Conservation (phyloP, 2,329 filamentous ascomycete species). For the Fusarium dlaminii region DNA sequence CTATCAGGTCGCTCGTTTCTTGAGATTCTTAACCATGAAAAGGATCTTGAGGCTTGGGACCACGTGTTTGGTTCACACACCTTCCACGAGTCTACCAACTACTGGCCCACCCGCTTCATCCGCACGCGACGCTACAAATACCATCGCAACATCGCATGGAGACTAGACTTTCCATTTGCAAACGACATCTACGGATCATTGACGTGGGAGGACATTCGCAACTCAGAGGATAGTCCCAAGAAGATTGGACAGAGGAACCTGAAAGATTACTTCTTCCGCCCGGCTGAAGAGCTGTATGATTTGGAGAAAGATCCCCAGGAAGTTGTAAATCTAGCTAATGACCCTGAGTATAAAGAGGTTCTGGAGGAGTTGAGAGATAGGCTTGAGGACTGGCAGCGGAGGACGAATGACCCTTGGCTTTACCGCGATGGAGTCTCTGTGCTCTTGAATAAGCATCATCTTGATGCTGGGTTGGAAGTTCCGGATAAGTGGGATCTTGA, state of each 20-base stretch:
- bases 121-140: conserved; percentile 55
- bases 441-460: not conserved
- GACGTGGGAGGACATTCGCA: conserved; percentile 56
- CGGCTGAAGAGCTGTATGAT: conserved; percentile 58
- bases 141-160: conserved; percentile 60
- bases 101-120: conserved; percentile 60
- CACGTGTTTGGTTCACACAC: conserved; percentile 61
- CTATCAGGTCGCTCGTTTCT: not conserved
- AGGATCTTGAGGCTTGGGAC: conserved; percentile 32
- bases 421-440: not conserved
- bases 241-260: conserved; percentile 51
- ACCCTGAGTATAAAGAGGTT: not conserved
- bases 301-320: conserved; percentile 56
- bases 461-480: not conserved
- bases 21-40: fast-evolving
- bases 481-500: not conserved
- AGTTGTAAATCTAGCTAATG: conserved; percentile 51
- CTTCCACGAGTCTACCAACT: conserved; percentile 62
- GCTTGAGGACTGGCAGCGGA: not conserved
- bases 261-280: conserved; percentile 55
- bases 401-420: not conserved
- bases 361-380: not conserved
- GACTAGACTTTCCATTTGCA: conserved; percentile 59
- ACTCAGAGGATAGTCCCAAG: conserved; percentile 33
- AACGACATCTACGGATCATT: conserved; percentile 56